Percentiles rank a stretch among this genome's conserved stretches.
Evolutionary conservation across 2,329 filamentous ascomycete genomes (phyloP).

Genomic region (Fusarium mundagurra): DNA sequence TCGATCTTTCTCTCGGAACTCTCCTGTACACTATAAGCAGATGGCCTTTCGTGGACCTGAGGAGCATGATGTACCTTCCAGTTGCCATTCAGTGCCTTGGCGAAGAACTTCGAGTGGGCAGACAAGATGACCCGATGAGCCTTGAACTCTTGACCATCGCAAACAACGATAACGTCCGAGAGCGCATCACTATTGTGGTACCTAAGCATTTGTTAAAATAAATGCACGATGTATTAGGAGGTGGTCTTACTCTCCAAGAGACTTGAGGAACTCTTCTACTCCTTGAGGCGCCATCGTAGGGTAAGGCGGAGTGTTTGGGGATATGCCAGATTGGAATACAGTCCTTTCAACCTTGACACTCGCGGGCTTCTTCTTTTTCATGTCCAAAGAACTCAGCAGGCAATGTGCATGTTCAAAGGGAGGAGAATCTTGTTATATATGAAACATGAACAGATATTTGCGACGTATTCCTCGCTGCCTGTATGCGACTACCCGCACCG

Average conservation of each 20-base stretch:
- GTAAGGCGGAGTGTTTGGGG: no score
- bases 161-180: background rate
- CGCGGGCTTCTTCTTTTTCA: background rate
- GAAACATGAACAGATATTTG: background rate
- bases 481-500: background rate
- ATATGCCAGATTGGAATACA: background rate
- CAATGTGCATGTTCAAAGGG: background rate
- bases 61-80: background rate
- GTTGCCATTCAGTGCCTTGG: background rate
- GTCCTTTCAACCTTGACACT: background rate
- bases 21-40: background rate
- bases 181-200: background rate
- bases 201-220: no score
- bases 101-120: background rate
- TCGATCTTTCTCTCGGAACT: background rate
- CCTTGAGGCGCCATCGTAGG: background rate
- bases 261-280: rapidly evolving
- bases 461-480: background rate
- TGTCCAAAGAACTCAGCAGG: background rate
- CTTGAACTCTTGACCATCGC: background rate
- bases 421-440: background rate
- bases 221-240: no score
- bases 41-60: no score
- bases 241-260: background rate
- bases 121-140: constrained; percentile 4